Conservation (phyloP, 1,284 basidiomycete genomes). For the Sporisorium exsertum region DNA sequence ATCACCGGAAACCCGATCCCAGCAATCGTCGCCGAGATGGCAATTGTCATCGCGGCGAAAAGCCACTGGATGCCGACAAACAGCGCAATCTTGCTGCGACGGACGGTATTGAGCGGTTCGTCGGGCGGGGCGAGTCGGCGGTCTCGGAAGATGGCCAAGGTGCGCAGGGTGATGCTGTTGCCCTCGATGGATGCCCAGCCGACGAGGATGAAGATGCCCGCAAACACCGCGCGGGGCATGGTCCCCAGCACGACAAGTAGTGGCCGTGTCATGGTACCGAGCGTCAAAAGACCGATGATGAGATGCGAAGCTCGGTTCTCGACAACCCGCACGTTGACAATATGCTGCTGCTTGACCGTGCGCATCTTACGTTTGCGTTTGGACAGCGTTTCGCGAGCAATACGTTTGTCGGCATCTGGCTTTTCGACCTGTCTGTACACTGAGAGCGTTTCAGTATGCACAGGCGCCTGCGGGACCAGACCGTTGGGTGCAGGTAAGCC, state of each 20-base stretch:
- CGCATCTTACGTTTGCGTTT: constrained; percentile 61
- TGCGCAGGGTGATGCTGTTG: constrained; percentile 86
- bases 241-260: constrained; percentile 65
- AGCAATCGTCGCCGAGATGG: constrained; percentile 86
- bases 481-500: constrained; percentile 94
- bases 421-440: constrained; percentile 75
- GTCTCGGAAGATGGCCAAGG: constrained; percentile 86
- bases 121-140: constrained; percentile 59
- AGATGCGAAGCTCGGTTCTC: constrained; percentile 67
- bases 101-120: constrained; percentile 78
- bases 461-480: constrained; percentile 90
- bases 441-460: constrained; percentile 87
- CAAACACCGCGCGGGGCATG: constrained; percentile 64
- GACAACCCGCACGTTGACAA: constrained; percentile 61
- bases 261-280: constrained; percentile 68
- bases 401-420: constrained; percentile 44
- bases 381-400: constrained; percentile 71
- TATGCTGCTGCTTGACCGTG: constrained; percentile 49
- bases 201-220: constrained; percentile 68
- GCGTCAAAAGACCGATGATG: constrained; percentile 64
- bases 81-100: constrained; percentile 80
- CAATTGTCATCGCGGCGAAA: constrained; percentile 89
- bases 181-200: constrained; percentile 76
- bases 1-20: constrained; percentile 88
- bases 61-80: constrained; percentile 84